Evolutionary conservation across 2,329 filamentous ascomycete species (phyloP).

Genomic region (Saccharata proteae): DNA sequence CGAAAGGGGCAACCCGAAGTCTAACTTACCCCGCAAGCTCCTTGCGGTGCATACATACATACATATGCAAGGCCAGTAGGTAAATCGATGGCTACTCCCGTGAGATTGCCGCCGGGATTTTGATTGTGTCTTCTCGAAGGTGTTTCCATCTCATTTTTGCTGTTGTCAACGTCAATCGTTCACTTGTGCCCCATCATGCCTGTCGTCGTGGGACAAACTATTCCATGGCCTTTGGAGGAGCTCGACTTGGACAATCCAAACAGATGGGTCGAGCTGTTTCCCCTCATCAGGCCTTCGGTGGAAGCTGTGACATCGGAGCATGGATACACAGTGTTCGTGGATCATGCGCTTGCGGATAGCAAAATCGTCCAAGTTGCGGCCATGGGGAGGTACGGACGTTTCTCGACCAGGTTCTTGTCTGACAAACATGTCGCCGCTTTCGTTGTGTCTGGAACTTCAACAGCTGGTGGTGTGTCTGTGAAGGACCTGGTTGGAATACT

Average conservation of each 20-base stretch:
- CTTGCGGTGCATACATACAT: no score
- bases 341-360: constrained; percentile 14
- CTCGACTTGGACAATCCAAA: constrained; percentile 18
- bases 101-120: no score
- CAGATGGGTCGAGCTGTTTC: constrained; percentile 21
- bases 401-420: constrained; percentile 22
- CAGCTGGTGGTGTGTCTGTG: constrained; percentile 15
- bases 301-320: constrained; percentile 14
- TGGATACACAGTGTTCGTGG: constrained; percentile 20
- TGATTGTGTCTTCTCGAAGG: no score
- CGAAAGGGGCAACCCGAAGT: no score
- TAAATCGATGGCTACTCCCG: no score
- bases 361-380: constrained; percentile 18
- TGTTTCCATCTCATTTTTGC: no score
- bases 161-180: no score
- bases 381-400: constrained; percentile 17
- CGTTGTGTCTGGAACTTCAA: constrained; percentile 16
- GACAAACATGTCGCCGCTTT: constrained; percentile 20
- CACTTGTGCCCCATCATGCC: no score
- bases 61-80: no score
- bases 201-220: constrained; percentile 24
- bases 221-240: constrained; percentile 16
- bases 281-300: constrained; percentile 20
- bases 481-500: constrained; percentile 17
- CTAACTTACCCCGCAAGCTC: no score